phyloP scores from a whole-genome alignment of 768 basidiomycete genomes.

The Naganishia kalamii region DNA sequence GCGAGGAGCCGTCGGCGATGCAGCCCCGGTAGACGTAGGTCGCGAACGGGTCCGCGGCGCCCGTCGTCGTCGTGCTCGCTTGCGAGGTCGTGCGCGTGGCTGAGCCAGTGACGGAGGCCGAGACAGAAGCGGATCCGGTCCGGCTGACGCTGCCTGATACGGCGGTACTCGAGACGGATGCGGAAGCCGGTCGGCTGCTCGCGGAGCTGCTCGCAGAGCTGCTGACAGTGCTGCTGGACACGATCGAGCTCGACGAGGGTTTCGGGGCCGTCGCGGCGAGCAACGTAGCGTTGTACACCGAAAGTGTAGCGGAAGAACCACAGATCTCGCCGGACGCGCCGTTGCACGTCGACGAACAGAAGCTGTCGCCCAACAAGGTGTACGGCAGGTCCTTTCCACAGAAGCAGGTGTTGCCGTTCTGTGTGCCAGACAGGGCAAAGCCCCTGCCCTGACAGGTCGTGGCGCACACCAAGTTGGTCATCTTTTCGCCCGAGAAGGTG shows the following conservation, averaged over 20 bases:
- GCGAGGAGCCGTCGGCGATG: constrained; percentile 10
- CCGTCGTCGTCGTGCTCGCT: not conserved
- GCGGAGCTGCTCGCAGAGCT: too few species aligned
- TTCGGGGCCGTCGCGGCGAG: constrained; percentile 2
- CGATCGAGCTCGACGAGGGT: too few species aligned
- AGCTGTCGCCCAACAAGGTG: constrained; percentile 24
- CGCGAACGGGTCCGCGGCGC: constrained; percentile 9
- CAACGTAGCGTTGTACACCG: constrained; percentile 21
- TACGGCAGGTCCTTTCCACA: constrained; percentile 28
- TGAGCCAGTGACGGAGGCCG: not conserved
- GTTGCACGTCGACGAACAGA: constrained; percentile 29
- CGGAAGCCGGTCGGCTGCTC: too few species aligned
- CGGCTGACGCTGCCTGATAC: too few species aligned
- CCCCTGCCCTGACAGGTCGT: constrained; percentile 3
- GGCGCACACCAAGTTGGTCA: constrained; percentile 19
- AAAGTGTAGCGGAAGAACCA: constrained; percentile 27
- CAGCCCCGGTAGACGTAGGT: not conserved
- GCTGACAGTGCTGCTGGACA: too few species aligned
- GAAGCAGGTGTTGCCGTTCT: constrained; percentile 27
- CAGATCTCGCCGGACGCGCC: constrained; percentile 27
- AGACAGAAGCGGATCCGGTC: not conserved
- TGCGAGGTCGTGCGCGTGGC: not conserved
- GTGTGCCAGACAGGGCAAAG: constrained; percentile 23
- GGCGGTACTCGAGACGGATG: too few species aligned
- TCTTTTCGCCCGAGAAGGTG: constrained; percentile 31